Evolutionary conservation across 805 yeast genomes (phyloP), one percentile per base, ranked within the genome.

Genomic region (Metschnikowia koreensis): DNA sequence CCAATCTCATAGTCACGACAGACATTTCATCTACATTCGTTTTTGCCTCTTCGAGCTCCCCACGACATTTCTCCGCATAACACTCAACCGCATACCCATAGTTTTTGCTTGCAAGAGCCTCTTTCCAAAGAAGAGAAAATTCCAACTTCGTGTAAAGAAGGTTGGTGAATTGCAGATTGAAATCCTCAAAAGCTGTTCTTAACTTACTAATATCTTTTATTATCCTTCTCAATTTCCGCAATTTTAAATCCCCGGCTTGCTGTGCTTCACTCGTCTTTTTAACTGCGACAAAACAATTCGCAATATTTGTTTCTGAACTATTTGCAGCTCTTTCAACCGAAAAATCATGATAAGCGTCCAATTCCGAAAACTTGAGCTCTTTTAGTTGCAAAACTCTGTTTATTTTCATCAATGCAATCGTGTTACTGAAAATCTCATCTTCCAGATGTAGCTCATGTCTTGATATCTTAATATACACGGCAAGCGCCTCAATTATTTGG

Each of bases 381-480:
- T 46, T 41, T 43, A 50, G 44, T 36, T 50, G 54, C 31, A 54
- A 37, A 31, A 54, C 44, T 16, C 54, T 50, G 34, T 54, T 50
- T 10, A 50, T 38, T 27, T 54, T 54, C 41, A 54, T 50, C 27
- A 54, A 47, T 3, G 54, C 50, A 41, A 54, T 50, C 13, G 50
- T 54, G 48, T 47, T 45, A 31, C 43, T 38, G n/a, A 50, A 51
- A 5, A 41, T 31, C 46, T 54, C 57, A 8, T 42, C 44, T 15
- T 50, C 50, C 50, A 50, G 53, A 41, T 41, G 47, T 17, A 22
- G 9, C 10, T 33, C 41, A n/a, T 37, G 38, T 17, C 49, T 41
- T 22, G 49, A 38, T 12, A 12, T 13, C 13, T 42, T 45, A 8
- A 50, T 50, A 17, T 41, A 49, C 33, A 33, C 12, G 10, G 48